Conservation (phyloP, 2,329 filamentous ascomycete species). For the Fusarium nurragi region DNA sequence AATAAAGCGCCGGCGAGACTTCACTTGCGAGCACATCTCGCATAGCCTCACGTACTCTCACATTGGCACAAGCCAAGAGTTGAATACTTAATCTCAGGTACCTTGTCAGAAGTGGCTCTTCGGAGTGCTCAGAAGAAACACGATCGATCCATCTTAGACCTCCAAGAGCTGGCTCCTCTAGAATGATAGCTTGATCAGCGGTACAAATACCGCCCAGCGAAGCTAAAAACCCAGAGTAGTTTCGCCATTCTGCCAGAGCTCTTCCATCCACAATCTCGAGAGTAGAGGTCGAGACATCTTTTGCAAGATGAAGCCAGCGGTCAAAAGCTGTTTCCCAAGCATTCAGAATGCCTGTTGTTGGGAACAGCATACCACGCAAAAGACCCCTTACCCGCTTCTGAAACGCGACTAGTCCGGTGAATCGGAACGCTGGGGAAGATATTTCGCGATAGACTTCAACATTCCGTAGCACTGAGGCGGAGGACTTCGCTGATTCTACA, state of each 20-base stretch:
- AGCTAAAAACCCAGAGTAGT: constrained; percentile 74
- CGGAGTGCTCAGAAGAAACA: constrained; percentile 65
- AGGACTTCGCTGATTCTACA: constrained; percentile 60
- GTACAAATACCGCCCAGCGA: constrained; percentile 73
- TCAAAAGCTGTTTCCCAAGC: constrained; percentile 75
- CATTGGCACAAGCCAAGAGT: constrained; percentile 70
- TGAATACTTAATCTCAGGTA: constrained; percentile 73
- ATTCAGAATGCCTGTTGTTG: constrained; percentile 71
- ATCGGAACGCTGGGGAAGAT: constrained; percentile 69
- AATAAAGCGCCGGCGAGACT: constrained; percentile 68
- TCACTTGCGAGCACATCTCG: constrained; percentile 73
- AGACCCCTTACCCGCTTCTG: constrained; percentile 71
- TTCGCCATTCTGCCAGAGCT: constrained; percentile 71
- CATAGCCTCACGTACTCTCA: constrained; percentile 72
- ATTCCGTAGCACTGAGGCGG: constrained; percentile 66
- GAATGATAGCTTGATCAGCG: constrained; percentile 63
- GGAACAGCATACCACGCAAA: constrained; percentile 67
- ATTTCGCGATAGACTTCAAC: constrained; percentile 69
- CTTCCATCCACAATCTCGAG: constrained; percentile 64
- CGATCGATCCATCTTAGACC: constrained; percentile 73
- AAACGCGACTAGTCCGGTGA: constrained; percentile 75
- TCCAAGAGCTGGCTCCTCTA: constrained; percentile 67
- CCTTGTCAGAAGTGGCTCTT: constrained; percentile 67
- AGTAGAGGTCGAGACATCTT: constrained; percentile 66
- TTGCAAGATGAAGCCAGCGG: constrained; percentile 70